Conservation (phyloP, 345 rosid species). For the Gossypium anomalum region DNA sequence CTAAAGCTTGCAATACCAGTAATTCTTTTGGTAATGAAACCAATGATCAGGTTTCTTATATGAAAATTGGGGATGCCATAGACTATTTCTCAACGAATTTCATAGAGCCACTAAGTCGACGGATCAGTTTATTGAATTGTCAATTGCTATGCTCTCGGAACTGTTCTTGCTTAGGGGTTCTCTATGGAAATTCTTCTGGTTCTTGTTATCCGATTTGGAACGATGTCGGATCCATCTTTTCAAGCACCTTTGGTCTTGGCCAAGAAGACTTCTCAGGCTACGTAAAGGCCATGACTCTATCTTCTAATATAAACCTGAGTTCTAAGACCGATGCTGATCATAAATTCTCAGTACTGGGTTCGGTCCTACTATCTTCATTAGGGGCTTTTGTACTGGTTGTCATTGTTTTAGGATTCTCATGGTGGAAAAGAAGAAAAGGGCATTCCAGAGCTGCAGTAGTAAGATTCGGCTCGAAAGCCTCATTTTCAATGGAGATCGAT, state of each 20-base stretch:
- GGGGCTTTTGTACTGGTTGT: slow-evolving; percentile 31
- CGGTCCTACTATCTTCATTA: slow-evolving; percentile 53
- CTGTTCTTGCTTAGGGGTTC: slow-evolving; percentile 71
- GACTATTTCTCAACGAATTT: slow-evolving; percentile 54
- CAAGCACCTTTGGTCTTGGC: neutral
- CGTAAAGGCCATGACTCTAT: neutral
- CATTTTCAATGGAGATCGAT: slow-evolving; percentile 57
- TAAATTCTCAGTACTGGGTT: slow-evolving; percentile 45
- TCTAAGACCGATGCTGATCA: neutral
- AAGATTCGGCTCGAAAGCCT: slow-evolving; percentile 31
- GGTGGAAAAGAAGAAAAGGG: slow-evolving; percentile 48
- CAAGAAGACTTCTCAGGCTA: slow-evolving; percentile 6
- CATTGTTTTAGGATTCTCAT: slow-evolving; percentile 33
- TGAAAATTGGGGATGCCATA: slow-evolving; percentile 40
- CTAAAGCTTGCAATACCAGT: slow-evolving; percentile 45
- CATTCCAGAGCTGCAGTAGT: slow-evolving; percentile 24
- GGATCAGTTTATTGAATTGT: slow-evolving; percentile 42
- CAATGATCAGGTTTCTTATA: slow-evolving; percentile 38
- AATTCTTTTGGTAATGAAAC: slow-evolving; percentile 14
- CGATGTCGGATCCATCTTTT: slow-evolving; percentile 58
- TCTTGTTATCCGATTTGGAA: slow-evolving; percentile 53
- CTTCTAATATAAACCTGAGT: neutral
- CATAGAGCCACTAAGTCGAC: slow-evolving; percentile 38
- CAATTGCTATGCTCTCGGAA: slow-evolving; percentile 49
- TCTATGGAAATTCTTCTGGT: slow-evolving; percentile 51